Evolutionary conservation across 2,329 filamentous ascomycete species (phyloP).

Genomic region (Cladobotryum mycophilum): DNA sequence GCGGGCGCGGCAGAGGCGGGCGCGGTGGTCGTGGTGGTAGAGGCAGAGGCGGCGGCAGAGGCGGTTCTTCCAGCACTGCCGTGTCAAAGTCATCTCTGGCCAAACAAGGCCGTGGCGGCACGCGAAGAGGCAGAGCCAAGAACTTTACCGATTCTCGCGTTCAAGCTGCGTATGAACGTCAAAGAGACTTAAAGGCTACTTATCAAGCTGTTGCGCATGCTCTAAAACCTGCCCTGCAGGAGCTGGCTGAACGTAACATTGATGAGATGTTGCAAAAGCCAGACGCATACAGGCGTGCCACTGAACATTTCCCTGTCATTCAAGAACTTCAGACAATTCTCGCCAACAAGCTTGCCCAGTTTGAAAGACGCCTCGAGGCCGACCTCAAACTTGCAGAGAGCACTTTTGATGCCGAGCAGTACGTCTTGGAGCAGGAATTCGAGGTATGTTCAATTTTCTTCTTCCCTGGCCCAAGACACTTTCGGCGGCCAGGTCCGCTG

Average conservation of each 20-base stretch:
- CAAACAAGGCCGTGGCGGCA: slow-evolving; percentile 33
- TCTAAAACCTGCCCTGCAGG: slow-evolving; percentile 58
- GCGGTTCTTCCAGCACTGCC: slow-evolving; percentile 24
- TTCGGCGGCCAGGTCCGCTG: neutral
- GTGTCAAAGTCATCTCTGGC: slow-evolving; percentile 27
- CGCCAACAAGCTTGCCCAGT: slow-evolving; percentile 25
- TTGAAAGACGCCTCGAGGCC: slow-evolving; percentile 26
- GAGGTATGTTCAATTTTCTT: slow-evolving; percentile 28
- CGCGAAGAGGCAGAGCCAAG: slow-evolving; percentile 48
- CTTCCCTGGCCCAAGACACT: slow-evolving; percentile 10
- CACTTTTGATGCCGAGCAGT: slow-evolving; percentile 27
- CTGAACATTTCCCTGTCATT: slow-evolving; percentile 47
- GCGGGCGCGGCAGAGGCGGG: slow-evolving; percentile 30
- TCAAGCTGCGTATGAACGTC: slow-evolving; percentile 56
- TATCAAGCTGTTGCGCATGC: slow-evolving; percentile 58
- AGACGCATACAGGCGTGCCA: slow-evolving; percentile 44
- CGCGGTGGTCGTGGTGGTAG: slow-evolving; percentile 23
- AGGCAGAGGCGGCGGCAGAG: slow-evolving; percentile 19
- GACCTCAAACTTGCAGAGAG: slow-evolving; percentile 35
- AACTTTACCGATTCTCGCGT: slow-evolving; percentile 47
- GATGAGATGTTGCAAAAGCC: slow-evolving; percentile 51
- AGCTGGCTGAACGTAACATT: slow-evolving; percentile 56
- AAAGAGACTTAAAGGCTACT: slow-evolving; percentile 58
- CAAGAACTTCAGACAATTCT: slow-evolving; percentile 38
- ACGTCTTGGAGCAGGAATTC: slow-evolving; percentile 30